Evolutionary conservation across 2,329 filamentous ascomycete genomes (phyloP), one percentile per base, ranked within the genome.

Genomic region (Colletotrichum sp.): DNA sequence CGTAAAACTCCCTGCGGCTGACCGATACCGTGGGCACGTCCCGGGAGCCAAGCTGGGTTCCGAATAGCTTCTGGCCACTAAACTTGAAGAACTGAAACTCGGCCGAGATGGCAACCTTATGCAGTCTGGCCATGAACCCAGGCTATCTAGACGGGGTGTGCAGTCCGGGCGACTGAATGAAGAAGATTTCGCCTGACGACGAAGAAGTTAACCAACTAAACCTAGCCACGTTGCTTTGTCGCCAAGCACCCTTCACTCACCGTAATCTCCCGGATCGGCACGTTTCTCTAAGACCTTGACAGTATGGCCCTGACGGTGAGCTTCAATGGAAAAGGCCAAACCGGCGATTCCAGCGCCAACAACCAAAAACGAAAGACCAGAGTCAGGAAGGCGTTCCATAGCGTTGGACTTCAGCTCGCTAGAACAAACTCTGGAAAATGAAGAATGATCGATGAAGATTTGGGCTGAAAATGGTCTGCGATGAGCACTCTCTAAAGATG

Each of bases 321-420:
- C 67, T 60, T 77, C 76, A 22, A 76, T 77, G 7, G 76, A 73
- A 30, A 75, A 70, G 15, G 32, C 30, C 13, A 77, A 48, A n/a
- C 76, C 76, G n/a, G 39, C 73, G 27, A 62, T 62, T n/a, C 58
- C 58, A n/a, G 25, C 58, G 58, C 58, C 58, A 36, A 62, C 58
- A 13, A 62, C 58, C 25, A 62, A 28, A 22, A 62, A 10, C 15
- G 58, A 62, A n/a, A 62, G 25, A 28, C 58, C 58, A 36, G 58
- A 28, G 12, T 62, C 58, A 62, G 58, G 18, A n/a, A 28, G 18
- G 15, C 58, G 58, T 28, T 62, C 58, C 58, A 62, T 62, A 25
- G 55, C 25, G 43, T 48, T 48, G n/a, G 43, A 8, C 10, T 4
- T 48, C 18, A 48, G 43, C n/a, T 48, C 2, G 43, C 43, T 48